Evolutionary conservation across 2,329 filamentous ascomycete species (phyloP), one percentile per base, ranked within the genome.

Genomic region (Elsinoe australis): DNA sequence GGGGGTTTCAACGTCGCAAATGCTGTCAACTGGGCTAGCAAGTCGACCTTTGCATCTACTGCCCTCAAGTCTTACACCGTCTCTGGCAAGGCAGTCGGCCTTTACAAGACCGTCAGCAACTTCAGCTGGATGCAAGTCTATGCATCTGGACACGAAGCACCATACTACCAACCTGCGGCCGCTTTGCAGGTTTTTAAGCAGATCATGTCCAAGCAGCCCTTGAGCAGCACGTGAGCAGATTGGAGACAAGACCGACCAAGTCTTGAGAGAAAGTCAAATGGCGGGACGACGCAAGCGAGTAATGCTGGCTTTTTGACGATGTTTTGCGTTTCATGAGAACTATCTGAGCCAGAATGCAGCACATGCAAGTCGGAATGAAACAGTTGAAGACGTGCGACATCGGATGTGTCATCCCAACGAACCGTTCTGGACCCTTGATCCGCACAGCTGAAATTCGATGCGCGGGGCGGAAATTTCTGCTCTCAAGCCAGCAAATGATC

Each of bases 31-130:
- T 78, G 68, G 56, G 51, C 61, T 1, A 66, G 63, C 2, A 59
- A 65, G 5, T 51, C 62, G 0, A 59, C 65, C 2, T 79, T 78
- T 54, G 57, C 58, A 3, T 55, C 57, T 17, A 62, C 61, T 14
- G 51, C 58, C 17, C 54, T 71, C 9, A 50, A 58, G 52, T 55
- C 64, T 1, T 79, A 78, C 54, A 75, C 65, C 0, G 69, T 78
- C 2, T 60, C 67, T 33, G 75, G 75, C 1, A 64, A 59, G 15
- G 59, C 68, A 28, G 66, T 62, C 19, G 76, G 75, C 2, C 64
- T 66, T 24, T 76, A 71, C 60, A 79, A 79, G 65, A 68, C 57
- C 0, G 63, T 66, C 3, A 69, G 66, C 5, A 75, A 75, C 50
- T 59, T 78, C 31, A 69, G 65, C 35, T 76, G 72, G 61, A 56